A percentile compares a stretch with the other conserved stretches of the same genome.
These are phyloP conservation scores for Trypanosoma melophagium DNA, from an alignment of 208 protist genomes.

Conservation along the genomic window DNA sequence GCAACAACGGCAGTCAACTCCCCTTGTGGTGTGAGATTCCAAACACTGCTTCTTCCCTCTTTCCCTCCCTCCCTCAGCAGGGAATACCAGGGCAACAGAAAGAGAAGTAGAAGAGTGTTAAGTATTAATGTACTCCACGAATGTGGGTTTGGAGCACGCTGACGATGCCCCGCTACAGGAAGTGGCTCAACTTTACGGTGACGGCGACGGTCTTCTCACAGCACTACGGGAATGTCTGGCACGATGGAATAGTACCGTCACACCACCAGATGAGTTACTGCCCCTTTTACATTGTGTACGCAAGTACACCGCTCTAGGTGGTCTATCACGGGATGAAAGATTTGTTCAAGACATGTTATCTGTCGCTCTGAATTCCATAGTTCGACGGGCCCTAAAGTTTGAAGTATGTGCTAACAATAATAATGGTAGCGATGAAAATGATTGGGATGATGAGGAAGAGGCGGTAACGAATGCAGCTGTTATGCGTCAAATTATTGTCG, in stretches of 20 bases:
- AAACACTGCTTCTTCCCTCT: too few relatives aligned
- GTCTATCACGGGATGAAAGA: slow-evolving; percentile 29
- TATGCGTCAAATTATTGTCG: slow-evolving; percentile 29
- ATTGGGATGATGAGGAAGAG: neutral
- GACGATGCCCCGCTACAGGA: slow-evolving; percentile 29
- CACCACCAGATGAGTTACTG: slow-evolving; percentile 17
- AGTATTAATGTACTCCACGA: neutral
- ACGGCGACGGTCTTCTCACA: slow-evolving; percentile 20
- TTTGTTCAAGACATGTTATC: slow-evolving; percentile 34
- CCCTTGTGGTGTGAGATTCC: too few relatives aligned
- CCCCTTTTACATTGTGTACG: slow-evolving; percentile 29
- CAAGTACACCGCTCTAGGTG: slow-evolving; percentile 37
- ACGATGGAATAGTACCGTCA: slow-evolving; percentile 15
- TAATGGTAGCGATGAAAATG: neutral
- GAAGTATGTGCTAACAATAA: slow-evolving; percentile 24
- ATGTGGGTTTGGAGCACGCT: slow-evolving; percentile 9
- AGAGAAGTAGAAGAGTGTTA: too few relatives aligned
- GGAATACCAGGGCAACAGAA: too few relatives aligned
- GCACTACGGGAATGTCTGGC: slow-evolving; percentile 28
- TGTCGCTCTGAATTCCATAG: slow-evolving; percentile 36
- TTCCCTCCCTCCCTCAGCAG: too few relatives aligned
- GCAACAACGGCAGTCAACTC: too few relatives aligned
- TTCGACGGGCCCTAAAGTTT: slow-evolving; percentile 23
- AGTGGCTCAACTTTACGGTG: slow-evolving; percentile 33
- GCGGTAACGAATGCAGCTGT: neutral